phyloP scores from a whole-genome alignment of 306 rosid genomes.

The Acmispon strigosus region DNA sequence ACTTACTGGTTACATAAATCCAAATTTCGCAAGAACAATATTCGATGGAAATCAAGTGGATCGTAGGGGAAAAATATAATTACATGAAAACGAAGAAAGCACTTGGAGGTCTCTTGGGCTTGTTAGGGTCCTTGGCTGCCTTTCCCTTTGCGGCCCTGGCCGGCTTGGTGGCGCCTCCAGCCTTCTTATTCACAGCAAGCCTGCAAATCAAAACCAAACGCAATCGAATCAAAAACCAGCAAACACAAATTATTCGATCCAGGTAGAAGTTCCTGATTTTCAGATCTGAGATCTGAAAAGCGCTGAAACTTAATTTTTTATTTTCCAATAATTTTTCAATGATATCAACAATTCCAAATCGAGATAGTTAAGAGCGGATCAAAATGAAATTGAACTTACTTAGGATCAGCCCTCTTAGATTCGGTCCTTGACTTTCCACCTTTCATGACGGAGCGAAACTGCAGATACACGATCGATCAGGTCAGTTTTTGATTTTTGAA shows the following conservation, averaged over 20 bases:
- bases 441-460: slow-evolving; percentile 69
- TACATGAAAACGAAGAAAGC: slow-evolving; percentile 92
- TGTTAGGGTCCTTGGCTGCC: slow-evolving; percentile 79
- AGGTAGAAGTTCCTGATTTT: not conserved
- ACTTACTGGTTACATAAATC: too few relatives aligned
- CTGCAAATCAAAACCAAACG: slow-evolving; percentile 11
- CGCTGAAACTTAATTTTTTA: not conserved
- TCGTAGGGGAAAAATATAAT: not conserved
- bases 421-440: slow-evolving; percentile 62
- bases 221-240: not conserved
- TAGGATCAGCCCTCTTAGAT: slow-evolving; percentile 58
- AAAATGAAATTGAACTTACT: slow-evolving; percentile 39
- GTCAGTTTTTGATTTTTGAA: slow-evolving; percentile 10
- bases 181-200: slow-evolving; percentile 75
- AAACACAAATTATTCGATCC: not conserved
- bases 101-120: slow-evolving; percentile 90
- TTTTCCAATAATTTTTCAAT: not conserved
- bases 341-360: not conserved
- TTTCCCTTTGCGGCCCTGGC: slow-evolving; percentile 41
- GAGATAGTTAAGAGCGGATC: not conserved
- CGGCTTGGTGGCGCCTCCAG: slow-evolving; percentile 32
- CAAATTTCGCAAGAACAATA: not conserved
- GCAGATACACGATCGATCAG: slow-evolving; percentile 21
- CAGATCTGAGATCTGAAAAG: slow-evolving; percentile 39
- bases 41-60: slow-evolving; percentile 16